Evolutionary conservation across 2,329 filamentous ascomycete species (phyloP).

Genomic region (Pochonia chlamydosporia): DNA sequence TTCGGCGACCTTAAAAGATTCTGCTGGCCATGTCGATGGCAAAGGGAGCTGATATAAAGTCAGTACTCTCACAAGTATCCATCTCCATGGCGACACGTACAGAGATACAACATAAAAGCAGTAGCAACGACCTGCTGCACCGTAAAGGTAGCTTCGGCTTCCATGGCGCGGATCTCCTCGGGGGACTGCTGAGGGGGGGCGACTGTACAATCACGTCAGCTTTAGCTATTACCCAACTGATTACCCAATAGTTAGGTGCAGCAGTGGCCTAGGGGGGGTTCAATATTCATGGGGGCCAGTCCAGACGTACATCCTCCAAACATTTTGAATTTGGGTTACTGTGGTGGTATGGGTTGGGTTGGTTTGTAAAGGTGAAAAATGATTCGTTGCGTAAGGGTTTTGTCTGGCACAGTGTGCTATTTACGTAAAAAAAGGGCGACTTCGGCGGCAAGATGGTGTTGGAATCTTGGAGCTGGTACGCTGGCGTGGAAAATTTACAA

Average conservation of each 20-base stretch:
- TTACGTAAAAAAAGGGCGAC: conserved; percentile 20
- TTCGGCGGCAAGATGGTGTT: conserved; percentile 10
- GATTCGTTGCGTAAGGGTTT: conserved; percentile 2
- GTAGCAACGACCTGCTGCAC: conserved; percentile 62
- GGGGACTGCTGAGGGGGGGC: conserved; percentile 63
- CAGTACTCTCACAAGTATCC: conserved; percentile 5
- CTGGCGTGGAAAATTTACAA: conserved; percentile 2
- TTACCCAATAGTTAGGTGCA: not conserved
- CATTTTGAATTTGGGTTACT: conserved; percentile 12
- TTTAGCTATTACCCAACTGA: conserved; percentile 15
- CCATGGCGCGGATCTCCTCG: conserved; percentile 64
- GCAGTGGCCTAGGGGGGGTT: not conserved
- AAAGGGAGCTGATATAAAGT: conserved; percentile 44
- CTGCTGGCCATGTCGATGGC: conserved; percentile 46
- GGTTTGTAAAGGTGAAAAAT: not conserved
- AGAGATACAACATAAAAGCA: conserved; percentile 67
- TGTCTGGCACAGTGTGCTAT: not conserved
- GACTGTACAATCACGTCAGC: conserved; percentile 34
- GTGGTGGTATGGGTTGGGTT: too few species aligned
- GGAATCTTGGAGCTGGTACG: not conserved
- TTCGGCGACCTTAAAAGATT: conserved; percentile 28
- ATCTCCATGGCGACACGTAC: conserved; percentile 43
- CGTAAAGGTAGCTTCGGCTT: conserved; percentile 61
- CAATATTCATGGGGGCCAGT: not conserved
- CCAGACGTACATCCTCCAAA: conserved; percentile 35